A percentile compares a stretch with the other conserved stretches of the same genome.
Evolutionary conservation across 2,329 filamentous ascomycete species (phyloP).

Genomic region (Fusarium globosum): DNA sequence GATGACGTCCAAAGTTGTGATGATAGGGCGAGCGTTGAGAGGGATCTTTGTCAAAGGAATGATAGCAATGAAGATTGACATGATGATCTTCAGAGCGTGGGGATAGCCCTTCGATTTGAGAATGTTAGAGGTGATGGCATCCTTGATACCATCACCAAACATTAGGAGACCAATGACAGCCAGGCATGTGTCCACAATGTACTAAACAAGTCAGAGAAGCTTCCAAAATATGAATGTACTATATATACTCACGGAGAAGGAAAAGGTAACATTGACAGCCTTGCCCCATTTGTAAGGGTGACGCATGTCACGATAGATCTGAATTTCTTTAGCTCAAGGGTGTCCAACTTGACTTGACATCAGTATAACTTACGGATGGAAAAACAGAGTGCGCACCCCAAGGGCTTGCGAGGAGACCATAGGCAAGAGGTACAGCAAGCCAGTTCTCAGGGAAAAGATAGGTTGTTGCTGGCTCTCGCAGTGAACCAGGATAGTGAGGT

Average conservation of each 20-base stretch:
- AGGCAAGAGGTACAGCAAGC: constrained; percentile 86
- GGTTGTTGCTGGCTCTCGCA: constrained; percentile 82
- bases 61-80: constrained; percentile 88
- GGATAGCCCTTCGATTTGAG: constrained; percentile 81
- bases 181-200: constrained; percentile 82
- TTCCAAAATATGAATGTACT: not conserved
- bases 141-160: constrained; percentile 90
- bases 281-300: constrained; percentile 83
- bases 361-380: constrained; percentile 70
- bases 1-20: constrained; percentile 85
- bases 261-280: constrained; percentile 83
- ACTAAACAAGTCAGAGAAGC: constrained; percentile 57
- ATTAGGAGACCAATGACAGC: constrained; percentile 89
- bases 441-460: constrained; percentile 88
- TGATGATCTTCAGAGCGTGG: constrained; percentile 75
- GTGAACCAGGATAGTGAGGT: constrained; percentile 79
- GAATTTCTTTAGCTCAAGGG: constrained; percentile 1
- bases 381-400: constrained; percentile 77
- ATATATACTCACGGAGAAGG: constrained; percentile 74
- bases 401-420: constrained; percentile 87
- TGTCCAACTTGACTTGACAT: not conserved
- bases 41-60: constrained; percentile 97
- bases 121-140: constrained; percentile 93
- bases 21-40: constrained; percentile 86
- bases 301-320: constrained; percentile 72